Evolutionary conservation across 441 rosid species (phyloP), one percentile per base, ranked within the genome.

Genomic region (Jatropha podagrica): DNA sequence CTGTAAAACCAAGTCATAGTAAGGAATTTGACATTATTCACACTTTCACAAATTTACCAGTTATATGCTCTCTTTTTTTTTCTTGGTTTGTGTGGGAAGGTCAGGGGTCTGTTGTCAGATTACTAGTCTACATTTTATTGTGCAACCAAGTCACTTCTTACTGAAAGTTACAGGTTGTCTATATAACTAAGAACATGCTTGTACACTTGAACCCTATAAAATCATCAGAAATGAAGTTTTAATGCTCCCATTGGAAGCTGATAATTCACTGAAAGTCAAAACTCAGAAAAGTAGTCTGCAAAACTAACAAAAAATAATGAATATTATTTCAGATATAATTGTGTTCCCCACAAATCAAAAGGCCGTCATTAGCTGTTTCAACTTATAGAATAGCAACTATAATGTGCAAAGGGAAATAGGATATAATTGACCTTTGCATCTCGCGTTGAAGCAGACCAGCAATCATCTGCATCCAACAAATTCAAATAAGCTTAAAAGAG

Each of bases 401-500:
- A 40, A 67, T 58, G 37, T 37, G 11, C 6, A 75, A 42, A 68
- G 66, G 13, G 27, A 1, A 20, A 76, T 15, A 52, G 3, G 17
- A 76, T 41, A 44, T 7, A 82, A 51, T 69, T 72, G 76, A 96
- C 99, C 95, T 86, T 63, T 44, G 74, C 81, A 84, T 96, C 86
- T 69, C 98, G 84, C 44, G 18, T 74, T 76, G 69, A 14, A 79
- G 80, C 44, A 68, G 97, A 88, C 99, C 99, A 96, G 84, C 99
- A 96, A 84, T 96, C 99, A 87, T 96, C 99, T 93, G 88, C 83
- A 80, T 70, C 77, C 76, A 81, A 78, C 26, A 13, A 73, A 69
- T 75, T 48, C 32, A 38, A 67, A 70, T 78, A 70, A 83, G 80
- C 65, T 17, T 46, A 76, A 67, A 75, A 73, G 54, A 80, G 38